Conservation (phyloP, 2,329 filamentous ascomycete genomes). For the Elsinoe batatas region DNA sequence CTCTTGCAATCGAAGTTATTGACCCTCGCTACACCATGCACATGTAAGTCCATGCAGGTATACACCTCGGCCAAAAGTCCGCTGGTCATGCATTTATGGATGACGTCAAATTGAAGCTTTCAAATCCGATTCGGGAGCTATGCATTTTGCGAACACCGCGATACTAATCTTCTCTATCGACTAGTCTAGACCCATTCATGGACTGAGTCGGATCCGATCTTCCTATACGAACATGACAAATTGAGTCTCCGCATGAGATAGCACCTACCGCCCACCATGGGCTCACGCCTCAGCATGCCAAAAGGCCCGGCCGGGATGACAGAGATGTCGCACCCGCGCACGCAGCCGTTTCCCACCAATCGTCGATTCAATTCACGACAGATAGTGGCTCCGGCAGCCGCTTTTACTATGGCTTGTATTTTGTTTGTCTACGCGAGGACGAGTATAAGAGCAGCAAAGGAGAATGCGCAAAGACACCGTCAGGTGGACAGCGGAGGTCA, state of each 20-base stretch:
- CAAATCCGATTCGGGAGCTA: neutral
- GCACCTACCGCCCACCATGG: slow-evolving; percentile 28
- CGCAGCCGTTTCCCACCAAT: slow-evolving; percentile 25
- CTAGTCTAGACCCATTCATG: neutral
- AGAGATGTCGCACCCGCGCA: slow-evolving; percentile 29
- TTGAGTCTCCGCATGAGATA: neutral
- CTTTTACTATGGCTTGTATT: slow-evolving; percentile 51
- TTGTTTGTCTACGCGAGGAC: slow-evolving; percentile 54
- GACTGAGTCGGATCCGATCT: neutral
- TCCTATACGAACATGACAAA: neutral
- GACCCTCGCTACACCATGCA: too few species aligned
- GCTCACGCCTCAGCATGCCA: slow-evolving; percentile 37
- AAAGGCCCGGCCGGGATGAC: slow-evolving; percentile 33
- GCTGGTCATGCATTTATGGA: neutral
- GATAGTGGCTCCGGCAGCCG: slow-evolving; percentile 51
- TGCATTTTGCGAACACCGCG: neutral
- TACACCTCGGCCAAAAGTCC: slow-evolving; percentile 1
- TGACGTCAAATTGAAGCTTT: slow-evolving; percentile 11
- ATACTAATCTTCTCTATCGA: neutral
- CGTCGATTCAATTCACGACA: slow-evolving; percentile 31
- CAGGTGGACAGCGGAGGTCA: slow-evolving; percentile 48
- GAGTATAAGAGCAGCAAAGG: slow-evolving; percentile 56
- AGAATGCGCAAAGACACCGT: slow-evolving; percentile 51
- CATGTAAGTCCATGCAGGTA: too few species aligned
- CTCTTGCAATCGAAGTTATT: neutral